Conservation (phyloP, 805 yeast genomes). For the Myxozyma melibiosi region DNA sequence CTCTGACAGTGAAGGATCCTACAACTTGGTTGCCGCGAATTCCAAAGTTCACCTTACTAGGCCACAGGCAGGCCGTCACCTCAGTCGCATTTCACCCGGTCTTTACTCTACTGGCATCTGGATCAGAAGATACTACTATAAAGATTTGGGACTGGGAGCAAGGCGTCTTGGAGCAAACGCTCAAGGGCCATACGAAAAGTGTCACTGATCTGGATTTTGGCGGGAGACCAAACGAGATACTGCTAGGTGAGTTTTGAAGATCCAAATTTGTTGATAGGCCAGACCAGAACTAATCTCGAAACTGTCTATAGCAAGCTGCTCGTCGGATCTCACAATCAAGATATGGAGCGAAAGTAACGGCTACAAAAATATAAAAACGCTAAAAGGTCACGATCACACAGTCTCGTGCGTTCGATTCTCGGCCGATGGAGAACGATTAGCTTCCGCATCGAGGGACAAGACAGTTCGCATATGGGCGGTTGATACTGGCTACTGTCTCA, state of each 20-base stretch:
- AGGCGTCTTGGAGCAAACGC: slow-evolving; percentile 60
- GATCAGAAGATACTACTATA: slow-evolving; percentile 71
- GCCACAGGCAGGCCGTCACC: slow-evolving; percentile 64
- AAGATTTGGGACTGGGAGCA: slow-evolving; percentile 72
- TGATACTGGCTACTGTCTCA: slow-evolving; percentile 63
- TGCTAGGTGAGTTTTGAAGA: slow-evolving; percentile 25
- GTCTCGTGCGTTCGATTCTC: slow-evolving; percentile 66
- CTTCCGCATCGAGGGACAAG: slow-evolving; percentile 84
- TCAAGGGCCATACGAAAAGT: slow-evolving; percentile 75
- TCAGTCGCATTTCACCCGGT: slow-evolving; percentile 72
- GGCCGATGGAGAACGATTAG: slow-evolving; percentile 52
- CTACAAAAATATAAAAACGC: slow-evolving; percentile 58
- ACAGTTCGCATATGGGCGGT: slow-evolving; percentile 82
- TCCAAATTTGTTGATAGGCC: too few species aligned
- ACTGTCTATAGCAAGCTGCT: slow-evolving; percentile 51
- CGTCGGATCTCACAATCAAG: slow-evolving; percentile 59
- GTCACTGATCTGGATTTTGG: slow-evolving; percentile 64
- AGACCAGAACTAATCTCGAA: too few species aligned
- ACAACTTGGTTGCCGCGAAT: slow-evolving; percentile 65
- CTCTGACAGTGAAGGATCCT: slow-evolving; percentile 35
- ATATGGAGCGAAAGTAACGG: slow-evolving; percentile 64
- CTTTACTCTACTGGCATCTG: slow-evolving; percentile 65
- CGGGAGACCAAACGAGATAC: slow-evolving; percentile 36
- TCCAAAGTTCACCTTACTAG: slow-evolving; percentile 48
- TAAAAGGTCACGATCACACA: slow-evolving; percentile 87